Conservation (phyloP, 1,139 yeast genomes). For the Lipomyces yarrowii region DNA sequence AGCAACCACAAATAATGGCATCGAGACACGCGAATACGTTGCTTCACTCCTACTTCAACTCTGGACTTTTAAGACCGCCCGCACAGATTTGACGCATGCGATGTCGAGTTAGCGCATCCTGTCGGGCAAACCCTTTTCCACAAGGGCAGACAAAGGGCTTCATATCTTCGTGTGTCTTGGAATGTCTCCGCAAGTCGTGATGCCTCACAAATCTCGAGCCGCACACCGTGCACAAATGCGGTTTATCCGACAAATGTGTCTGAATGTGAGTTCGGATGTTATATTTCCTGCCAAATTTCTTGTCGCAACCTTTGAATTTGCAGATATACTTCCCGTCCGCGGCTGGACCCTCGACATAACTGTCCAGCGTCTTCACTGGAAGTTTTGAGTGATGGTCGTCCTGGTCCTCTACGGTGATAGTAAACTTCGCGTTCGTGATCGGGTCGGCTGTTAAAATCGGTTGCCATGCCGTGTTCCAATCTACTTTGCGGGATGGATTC, state of each 20-base stretch:
- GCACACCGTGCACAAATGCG: slow-evolving; percentile 65
- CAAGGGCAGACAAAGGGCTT: slow-evolving; percentile 80
- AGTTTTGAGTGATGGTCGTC: slow-evolving; percentile 48
- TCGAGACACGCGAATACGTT: not conserved
- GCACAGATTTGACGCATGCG: slow-evolving; percentile 51
- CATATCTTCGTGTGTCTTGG: slow-evolving; percentile 76
- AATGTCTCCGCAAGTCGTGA: slow-evolving; percentile 90
- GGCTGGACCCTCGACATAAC: slow-evolving; percentile 79
- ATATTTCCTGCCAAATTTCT: slow-evolving; percentile 83
- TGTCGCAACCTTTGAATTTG: slow-evolving; percentile 76
- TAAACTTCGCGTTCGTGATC: slow-evolving; percentile 13
- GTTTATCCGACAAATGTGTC: slow-evolving; percentile 93
- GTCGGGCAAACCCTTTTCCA: slow-evolving; percentile 87
- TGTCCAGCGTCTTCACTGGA: slow-evolving; percentile 89
- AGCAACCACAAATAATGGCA: not conserved
- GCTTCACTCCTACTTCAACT: not conserved
- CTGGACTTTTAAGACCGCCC: slow-evolving; percentile 5
- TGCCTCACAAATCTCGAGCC: slow-evolving; percentile 77
- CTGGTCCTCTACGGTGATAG: slow-evolving; percentile 14
- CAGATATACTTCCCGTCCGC: slow-evolving; percentile 68
- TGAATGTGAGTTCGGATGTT: slow-evolving; percentile 97
- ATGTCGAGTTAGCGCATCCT: slow-evolving; percentile 87
- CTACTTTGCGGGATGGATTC: not conserved
- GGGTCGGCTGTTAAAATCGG: slow-evolving; percentile 29
- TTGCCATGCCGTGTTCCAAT: slow-evolving; percentile 25